Evolutionary conservation across 2,329 filamentous ascomycete species (phyloP).

Genomic region (Penicillium olsonii): DNA sequence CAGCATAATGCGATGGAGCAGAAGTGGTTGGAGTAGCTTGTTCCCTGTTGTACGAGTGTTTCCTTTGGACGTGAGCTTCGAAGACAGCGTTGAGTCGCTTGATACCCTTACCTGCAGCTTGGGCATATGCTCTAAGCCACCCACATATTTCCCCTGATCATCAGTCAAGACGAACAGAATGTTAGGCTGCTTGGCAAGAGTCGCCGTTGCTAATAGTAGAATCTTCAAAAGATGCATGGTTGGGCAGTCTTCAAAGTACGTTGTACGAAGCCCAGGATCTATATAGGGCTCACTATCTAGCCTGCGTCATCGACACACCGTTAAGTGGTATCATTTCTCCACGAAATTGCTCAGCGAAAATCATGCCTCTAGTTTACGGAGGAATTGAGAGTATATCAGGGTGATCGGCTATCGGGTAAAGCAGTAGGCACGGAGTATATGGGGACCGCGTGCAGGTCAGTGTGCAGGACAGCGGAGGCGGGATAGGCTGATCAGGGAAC

Average conservation of each 20-base stretch:
- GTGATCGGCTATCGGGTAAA: not conserved
- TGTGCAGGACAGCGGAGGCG: not conserved
- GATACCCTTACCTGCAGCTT: conserved; percentile 21
- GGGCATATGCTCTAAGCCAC: conserved; percentile 55
- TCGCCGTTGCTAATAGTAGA: conserved; percentile 15
- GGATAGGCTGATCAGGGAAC: not conserved
- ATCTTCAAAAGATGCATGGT: conserved; percentile 15
- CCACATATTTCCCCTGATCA: conserved; percentile 58
- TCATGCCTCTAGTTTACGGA: conserved; percentile 10
- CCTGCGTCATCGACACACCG: conserved; percentile 1
- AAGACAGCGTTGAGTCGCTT: too few species aligned
- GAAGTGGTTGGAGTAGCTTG: conserved; percentile 61
- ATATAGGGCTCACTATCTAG: conserved; percentile 4
- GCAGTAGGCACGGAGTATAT: not conserved
- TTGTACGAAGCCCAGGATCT: not conserved
- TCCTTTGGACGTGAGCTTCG: conserved; percentile 41
- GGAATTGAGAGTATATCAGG: not conserved
- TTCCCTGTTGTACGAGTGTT: conserved; percentile 58
- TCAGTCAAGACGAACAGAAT: conserved; percentile 69
- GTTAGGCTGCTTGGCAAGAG: conserved; percentile 47
- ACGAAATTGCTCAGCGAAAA: conserved; percentile 18
- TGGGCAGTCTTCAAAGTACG: not conserved
- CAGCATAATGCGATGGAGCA: conserved; percentile 65
- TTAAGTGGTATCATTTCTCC: conserved; percentile 23
- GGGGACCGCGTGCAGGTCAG: not conserved